Evolutionary conservation across 192 early-diverging fungal species (phyloP).

Genomic region (Coemansia sp.): DNA sequence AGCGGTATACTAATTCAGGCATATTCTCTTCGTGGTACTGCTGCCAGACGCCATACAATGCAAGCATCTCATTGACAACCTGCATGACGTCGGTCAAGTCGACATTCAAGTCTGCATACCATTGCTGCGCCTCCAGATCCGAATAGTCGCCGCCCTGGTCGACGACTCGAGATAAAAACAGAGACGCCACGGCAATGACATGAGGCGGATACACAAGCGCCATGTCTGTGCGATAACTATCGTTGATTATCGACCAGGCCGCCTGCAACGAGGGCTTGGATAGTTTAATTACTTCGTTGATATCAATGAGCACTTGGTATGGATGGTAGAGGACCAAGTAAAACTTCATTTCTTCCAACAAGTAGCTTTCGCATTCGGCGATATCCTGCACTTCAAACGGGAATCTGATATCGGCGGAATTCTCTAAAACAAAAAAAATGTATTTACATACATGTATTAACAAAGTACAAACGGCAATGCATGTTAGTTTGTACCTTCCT

Average conservation of each 20-base stretch:
- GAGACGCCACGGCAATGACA: conserved; percentile 77
- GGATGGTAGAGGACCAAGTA: conserved; percentile 87
- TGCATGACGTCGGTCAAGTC: conserved; percentile 71
- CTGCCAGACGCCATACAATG: conserved; percentile 66
- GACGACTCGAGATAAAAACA: conserved; percentile 59
- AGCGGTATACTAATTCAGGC: conserved; percentile 30
- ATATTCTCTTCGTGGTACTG: conserved; percentile 60
- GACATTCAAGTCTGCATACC: conserved; percentile 80
- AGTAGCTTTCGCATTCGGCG: conserved; percentile 90
- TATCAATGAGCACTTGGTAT: conserved; percentile 69
- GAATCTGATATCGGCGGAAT: conserved; percentile 39
- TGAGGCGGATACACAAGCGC: conserved; percentile 84
- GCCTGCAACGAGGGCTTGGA: conserved; percentile 44
- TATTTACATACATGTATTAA: too few species aligned
- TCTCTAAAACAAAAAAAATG: conserved; percentile 9
- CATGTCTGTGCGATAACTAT: conserved; percentile 76
- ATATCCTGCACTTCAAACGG: conserved; percentile 70
- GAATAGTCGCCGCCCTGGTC: conserved; percentile 41
- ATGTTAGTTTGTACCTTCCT: too few species aligned
- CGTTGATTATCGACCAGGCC: conserved; percentile 75
- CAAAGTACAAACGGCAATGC: too few species aligned
- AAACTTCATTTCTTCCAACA: conserved; percentile 89
- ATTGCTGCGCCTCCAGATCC: conserved; percentile 61
- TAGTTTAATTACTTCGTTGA: conserved; percentile 28
- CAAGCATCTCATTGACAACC: conserved; percentile 72